Evolutionary conservation across 768 basidiomycete species (phyloP).

Genomic region (Antrodiella citrinella): DNA sequence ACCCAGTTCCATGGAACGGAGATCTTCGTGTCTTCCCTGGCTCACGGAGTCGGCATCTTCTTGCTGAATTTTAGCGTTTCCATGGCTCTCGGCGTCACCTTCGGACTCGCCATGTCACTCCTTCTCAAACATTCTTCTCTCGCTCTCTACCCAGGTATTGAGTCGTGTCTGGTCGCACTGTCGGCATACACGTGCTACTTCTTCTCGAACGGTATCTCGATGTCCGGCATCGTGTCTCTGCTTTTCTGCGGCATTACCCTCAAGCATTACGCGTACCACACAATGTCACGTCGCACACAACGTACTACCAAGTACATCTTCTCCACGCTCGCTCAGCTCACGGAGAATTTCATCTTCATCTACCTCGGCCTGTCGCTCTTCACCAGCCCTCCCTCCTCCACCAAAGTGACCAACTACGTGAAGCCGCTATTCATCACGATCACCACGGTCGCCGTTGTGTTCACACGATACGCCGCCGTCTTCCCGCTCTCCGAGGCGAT

Average conservation of each 20-base stretch:
- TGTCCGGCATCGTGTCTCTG: constrained; percentile 95
- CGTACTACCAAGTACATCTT: constrained; percentile 94
- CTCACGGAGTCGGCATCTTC: constrained; percentile 98
- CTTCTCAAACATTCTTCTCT: constrained; percentile 92
- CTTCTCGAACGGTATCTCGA: constrained; percentile 91
- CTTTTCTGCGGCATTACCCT: constrained; percentile 98
- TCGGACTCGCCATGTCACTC: constrained; percentile 86
- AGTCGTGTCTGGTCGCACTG: constrained; percentile 92
- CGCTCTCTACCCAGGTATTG: constrained; percentile 82
- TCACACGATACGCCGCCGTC: constrained; percentile 92
- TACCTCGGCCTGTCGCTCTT: constrained; percentile 97
- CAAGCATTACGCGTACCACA: constrained; percentile 99
- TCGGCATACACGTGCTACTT: constrained; percentile 97
- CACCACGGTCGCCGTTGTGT: constrained; percentile 85
- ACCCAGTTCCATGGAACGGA: constrained; percentile 87
- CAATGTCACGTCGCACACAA: constrained; percentile 94
- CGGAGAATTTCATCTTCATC: constrained; percentile 99
- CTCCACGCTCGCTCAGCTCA: constrained; percentile 85
- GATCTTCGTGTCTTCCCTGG: constrained; percentile 79
- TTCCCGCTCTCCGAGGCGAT: constrained; percentile 93
- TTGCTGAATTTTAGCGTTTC: constrained; percentile 91
- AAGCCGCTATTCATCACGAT: constrained; percentile 94
- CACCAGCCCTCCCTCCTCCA: constrained; percentile 73
- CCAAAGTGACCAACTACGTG: constrained; percentile 75
- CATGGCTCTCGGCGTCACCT: constrained; percentile 87